Base-by-base conservation (phyloP, 805 yeast genomes). In the Starmerella apis region DNA sequence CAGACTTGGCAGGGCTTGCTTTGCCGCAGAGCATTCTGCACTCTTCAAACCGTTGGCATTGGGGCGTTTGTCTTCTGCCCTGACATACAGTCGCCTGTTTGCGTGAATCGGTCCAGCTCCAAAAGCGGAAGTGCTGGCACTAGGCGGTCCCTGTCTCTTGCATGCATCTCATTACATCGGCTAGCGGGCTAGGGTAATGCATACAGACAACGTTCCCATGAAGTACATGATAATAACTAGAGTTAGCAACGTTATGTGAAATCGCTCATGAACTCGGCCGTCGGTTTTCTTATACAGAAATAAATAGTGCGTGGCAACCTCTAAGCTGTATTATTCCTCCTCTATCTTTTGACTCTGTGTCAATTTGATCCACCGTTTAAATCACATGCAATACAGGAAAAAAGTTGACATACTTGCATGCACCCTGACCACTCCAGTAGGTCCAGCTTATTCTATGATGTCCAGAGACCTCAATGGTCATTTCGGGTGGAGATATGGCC, bases 141-240 rank as follows among this genome's bases (percentile, higher is more conserved):
- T 20, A 20, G 25, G 28, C 30, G 30, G 4, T 9, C 4, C 31
- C 31, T 11, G 20, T 2, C 20, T 9, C 22, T n/a, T n/a, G 30
- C 43, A 38, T 38, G 23, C 43, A 38, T 38, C 43, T 38, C 32
- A 38, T 38, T 38, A 38, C 30, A 38, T 38, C 41, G 41, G 30
- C 22, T 9, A 5, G 5, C 2, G 30, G 43, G 43, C 14, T 24
- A 23, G 23, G 43, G 28, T 23, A 3, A n/a, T 14, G 25, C 25
- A 8, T n/a, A n/a, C 39, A 1, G 39, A 36, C 39, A 36, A 36
- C 39, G 39, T 36, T 36, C 25, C 8, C 37, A 27, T 36, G 5
- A 19, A 6, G 6, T 25, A 36, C 39, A 25, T 36, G 37, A 33
- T 16, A 16, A 16, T 10, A 6, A 5, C 5, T 33, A 33, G 37